Evolutionary conservation across 495 filamentous ascomycete species (phyloP).

Genomic region (Annulohypoxylon stygium): DNA sequence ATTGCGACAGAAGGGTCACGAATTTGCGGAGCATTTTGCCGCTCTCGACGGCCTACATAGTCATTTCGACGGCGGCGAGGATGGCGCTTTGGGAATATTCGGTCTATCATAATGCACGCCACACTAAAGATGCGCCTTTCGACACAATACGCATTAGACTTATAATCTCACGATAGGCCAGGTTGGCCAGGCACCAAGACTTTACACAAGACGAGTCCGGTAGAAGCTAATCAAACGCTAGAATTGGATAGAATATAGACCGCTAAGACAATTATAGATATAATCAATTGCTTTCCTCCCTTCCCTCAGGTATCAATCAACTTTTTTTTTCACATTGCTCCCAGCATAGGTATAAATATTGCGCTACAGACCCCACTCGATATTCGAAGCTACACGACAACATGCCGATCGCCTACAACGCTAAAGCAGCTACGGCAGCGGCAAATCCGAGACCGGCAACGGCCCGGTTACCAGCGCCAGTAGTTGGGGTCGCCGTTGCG

Average conservation of each 20-base stretch:
- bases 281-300: constrained; percentile 22
- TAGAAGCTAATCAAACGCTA: constrained; percentile 5
- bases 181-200: neutral
- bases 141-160: neutral
- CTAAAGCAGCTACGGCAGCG: constrained; percentile 50
- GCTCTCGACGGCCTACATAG: constrained; percentile 63
- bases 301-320: constrained; percentile 24
- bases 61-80: constrained; percentile 62
- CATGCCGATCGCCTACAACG: constrained; percentile 40
- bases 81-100: constrained; percentile 62
- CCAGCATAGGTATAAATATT: neutral
- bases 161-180: constrained; percentile 16
- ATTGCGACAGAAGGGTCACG: constrained; percentile 61
- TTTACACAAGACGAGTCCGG: neutral
- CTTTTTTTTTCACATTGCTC: constrained; percentile 13
- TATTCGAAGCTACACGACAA: neutral
- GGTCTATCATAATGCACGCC: constrained; percentile 53
- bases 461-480: constrained; percentile 38
- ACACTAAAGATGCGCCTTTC: neutral
- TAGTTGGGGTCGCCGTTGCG: constrained; percentile 28
- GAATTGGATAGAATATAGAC: constrained; percentile 15
- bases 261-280: constrained; percentile 18
- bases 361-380: neutral
- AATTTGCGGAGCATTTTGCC: constrained; percentile 64
- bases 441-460: constrained; percentile 44